phyloP scores from a whole-genome alignment of 768 basidiomycete species.

The Termitomyces titanicus region DNA sequence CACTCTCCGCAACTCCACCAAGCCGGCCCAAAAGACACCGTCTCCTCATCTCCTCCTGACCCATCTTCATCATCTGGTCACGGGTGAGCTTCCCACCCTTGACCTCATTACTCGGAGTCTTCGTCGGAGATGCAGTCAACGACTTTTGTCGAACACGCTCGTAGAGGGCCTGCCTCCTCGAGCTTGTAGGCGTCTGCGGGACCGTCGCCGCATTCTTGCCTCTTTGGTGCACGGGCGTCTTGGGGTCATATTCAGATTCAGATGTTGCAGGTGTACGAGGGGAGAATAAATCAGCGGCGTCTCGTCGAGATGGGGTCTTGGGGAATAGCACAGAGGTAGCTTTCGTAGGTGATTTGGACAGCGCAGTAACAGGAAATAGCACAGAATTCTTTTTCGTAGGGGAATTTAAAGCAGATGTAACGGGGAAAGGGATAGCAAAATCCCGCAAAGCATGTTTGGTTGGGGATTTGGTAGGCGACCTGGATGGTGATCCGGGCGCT shows the following conservation, averaged over 20 bases:
- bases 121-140: constrained; percentile 63
- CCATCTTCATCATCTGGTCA: constrained; percentile 66
- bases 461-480: constrained; percentile 36
- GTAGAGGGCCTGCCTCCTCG: constrained; percentile 75
- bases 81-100: constrained; percentile 48
- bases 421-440: constrained; percentile 11
- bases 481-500: constrained; percentile 36
- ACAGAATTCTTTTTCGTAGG: constrained; percentile 7
- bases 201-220: constrained; percentile 52
- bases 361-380: background rate
- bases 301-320: constrained; percentile 59
- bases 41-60: constrained; percentile 76
- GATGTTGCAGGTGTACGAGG: constrained; percentile 46
- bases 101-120: constrained; percentile 39
- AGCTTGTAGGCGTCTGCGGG: constrained; percentile 67
- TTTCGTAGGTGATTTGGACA: constrained; percentile 5
- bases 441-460: constrained; percentile 29
- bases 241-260: constrained; percentile 39
- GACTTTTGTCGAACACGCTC: constrained; percentile 78
- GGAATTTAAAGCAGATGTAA: constrained; percentile 1
- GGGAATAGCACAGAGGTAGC: constrained; percentile 45
- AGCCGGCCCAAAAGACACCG: constrained; percentile 76
- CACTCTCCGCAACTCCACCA: constrained; percentile 78
- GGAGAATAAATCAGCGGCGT: constrained; percentile 33
- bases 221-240: constrained; percentile 64